Evolutionary conservation across 371 early-diverging fungal species (phyloP), one percentile per base, ranked within the genome.

Genomic region (Nosema muscidifuracis): DNA sequence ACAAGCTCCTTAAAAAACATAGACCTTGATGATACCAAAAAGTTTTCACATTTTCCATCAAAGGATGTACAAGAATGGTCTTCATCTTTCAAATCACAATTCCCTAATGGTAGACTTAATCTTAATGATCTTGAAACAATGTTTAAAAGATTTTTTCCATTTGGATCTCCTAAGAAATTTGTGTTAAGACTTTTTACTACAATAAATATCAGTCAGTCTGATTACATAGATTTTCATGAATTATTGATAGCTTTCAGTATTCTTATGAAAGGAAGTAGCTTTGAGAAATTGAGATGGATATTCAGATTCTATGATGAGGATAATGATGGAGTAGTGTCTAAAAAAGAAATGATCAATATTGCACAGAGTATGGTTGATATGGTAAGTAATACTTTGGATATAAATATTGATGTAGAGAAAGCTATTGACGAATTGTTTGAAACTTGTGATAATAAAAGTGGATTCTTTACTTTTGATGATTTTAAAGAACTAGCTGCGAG

Each of bases 231-330:
- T 34, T 78, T 78, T 57, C 51, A 78, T 62, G 81, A 81, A 43
- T 38, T 81, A 15, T 50, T 81, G 38, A 78, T 81, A 34, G 78
- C 78, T 33, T 78, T 76, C 43, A 71, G 72, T n/a, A 78, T 78
- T 43, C 31, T 81, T 38, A 57, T 38, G 1, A 78, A 78, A 61
- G 81, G 81, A 13, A 66, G 67, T 28, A 57, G 33, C 24, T 71
- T 76, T 57, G 81, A 81, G 43, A 81, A 76, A 47, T 22, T 78
- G 6, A 43, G 77, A 43, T 81, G 81, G 81, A 73, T 81, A 7
- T 81, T 76, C 56, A 67, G 81, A 57, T 78, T 81, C 38, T 81
- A 81, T 73, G 81, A 81, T 61, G 62, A 31, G 24, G 79, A 81
- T 58, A 70, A 64, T 22, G 79, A 81, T 42, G 81, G 81, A 0